phyloP scores from a whole-genome alignment of 805 yeast genomes.

The Zygosaccharomyces gambellarensis region DNA sequence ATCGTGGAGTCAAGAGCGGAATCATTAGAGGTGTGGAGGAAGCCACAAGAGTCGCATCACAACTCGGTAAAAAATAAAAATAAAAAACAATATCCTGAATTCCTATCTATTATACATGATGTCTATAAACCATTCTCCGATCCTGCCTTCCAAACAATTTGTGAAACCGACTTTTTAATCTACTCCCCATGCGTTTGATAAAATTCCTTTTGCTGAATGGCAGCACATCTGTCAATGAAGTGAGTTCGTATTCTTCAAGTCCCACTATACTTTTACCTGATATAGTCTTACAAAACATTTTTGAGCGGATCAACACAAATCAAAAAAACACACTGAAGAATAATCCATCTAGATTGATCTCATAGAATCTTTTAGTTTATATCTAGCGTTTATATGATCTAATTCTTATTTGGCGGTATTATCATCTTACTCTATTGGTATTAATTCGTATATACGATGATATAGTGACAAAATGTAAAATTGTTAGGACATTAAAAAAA shows the following conservation, averaged over 20 bases:
- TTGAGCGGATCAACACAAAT: not conserved
- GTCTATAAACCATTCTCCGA: not conserved
- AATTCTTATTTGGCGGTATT: not conserved
- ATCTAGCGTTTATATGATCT: not conserved
- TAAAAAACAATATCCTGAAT: not conserved
- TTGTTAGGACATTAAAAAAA: not conserved
- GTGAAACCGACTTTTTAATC: not conserved
- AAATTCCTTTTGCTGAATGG: not conserved
- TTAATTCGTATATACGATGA: not conserved
- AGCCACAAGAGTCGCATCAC: constrained; percentile 76
- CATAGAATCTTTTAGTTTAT: not conserved
- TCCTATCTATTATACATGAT: not conserved
- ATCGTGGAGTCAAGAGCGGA: constrained; percentile 79
- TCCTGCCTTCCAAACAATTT: not conserved
- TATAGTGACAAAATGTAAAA: not conserved
- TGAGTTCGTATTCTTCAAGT: not conserved
- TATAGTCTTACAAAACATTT: not conserved
- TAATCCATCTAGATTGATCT: too few relatives aligned
- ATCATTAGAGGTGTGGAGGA: constrained; percentile 86
- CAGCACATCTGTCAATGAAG: not conserved
- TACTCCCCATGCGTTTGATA: not conserved
- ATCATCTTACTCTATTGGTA: not conserved
- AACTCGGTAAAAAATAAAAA: constrained; percentile 45
- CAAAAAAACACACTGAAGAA: too few relatives aligned
- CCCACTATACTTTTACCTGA: not conserved